Base-by-base conservation (phyloP, 2,329 filamentous ascomycete species). In the Curvularia eragrostidis region DNA sequence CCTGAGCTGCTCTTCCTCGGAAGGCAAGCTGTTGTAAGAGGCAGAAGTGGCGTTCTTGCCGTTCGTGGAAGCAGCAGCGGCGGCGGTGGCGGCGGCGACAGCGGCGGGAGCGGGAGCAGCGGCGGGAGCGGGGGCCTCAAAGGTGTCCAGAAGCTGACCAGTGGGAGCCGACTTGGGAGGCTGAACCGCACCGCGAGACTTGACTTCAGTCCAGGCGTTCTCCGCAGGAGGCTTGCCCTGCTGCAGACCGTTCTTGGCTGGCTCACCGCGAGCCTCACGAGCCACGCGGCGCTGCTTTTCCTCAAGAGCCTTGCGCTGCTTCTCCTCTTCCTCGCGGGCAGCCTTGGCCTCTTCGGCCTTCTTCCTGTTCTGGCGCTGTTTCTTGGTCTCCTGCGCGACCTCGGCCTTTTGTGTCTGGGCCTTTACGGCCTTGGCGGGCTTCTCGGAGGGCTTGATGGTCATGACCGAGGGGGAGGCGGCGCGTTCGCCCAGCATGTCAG, bases 321-420 rank as follows among this genome's bases (percentile, higher is more conserved):
- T 86, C 80, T 97, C 93, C 0, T 89, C 87, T 68, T 91, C 89
- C 73, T 93, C 89, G 28, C 90, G 87, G 56, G 86, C 83, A 28
- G 83, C 82, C 83, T 91, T 95, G 70, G 88, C 87, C 56, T 87
- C 89, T 79, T 97, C 93, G 36, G 86, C 88, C 87, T 97, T 97
- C 81, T 90, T 87, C 66, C 89, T 87, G 81, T 97, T 95, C 82
- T 97, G 93, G 59, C 93, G 89, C 81, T 96, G 91, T 83, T 97
- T 97, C 89, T 97, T 97, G 19, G 89, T 90, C 82, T 97, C 91
- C 18, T 84, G 85, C 48, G 85, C 59, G 21, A 65, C 60, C 51
- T 76, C 74, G 55, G 78, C 82, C 39, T 83, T 80, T 80, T 88
- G 86, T 51, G 83, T 80, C 78, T 88, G 88, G 61, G 85, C 81